Base-by-base conservation (phyloP, 2,329 filamentous ascomycete species). In the Fusarium incarnatum region DNA sequence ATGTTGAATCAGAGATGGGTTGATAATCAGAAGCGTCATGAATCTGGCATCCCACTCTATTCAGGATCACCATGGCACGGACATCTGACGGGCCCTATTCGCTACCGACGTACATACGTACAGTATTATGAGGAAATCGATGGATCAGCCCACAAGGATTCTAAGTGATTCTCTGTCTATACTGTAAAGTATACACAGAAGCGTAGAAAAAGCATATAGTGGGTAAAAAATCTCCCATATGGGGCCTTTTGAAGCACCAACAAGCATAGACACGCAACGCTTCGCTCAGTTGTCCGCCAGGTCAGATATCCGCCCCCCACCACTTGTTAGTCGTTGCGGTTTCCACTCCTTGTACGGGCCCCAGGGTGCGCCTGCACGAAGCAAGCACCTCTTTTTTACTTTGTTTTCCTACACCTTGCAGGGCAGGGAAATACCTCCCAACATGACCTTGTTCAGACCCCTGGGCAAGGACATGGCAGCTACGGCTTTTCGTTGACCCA, bases 401-500 rank as follows among this genome's bases (percentile, higher is more conserved):
- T 68, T 66, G 56, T 79, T 84, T 79, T 82, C 78, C 81, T 81
- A 69, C 65, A 68, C 62, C 62, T 58, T 61, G 32, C 63, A 61
- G 66, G 63, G 34, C 66, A 67, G 71, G 73, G 71, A 48, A 56
- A 59, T 61, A 55, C 59, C 60, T 68, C 60, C 59, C 63, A 64
- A 53, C 62, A 65, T 54, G 70, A 45, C 65, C 69, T 64, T 70
- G 67, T 64, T 60, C 66, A 63, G 57, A 64, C 72, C 71, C 72
- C 64, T 63, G 56, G 58, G 65, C 72, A 73, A 68, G 71, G 72
- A 67, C 55, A 65, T 71, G 62, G 69, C 52, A 68, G 65, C 58
- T 60, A 70, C 59, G 67, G 67, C 64, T 70, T 42, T 53, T 67
- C 65, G 62, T 69, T 70, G 67, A 54, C 60, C 61, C 37, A 67